Conservation (phyloP, 1,284 basidiomycete species). For the Apiotrichum gracile region DNA sequence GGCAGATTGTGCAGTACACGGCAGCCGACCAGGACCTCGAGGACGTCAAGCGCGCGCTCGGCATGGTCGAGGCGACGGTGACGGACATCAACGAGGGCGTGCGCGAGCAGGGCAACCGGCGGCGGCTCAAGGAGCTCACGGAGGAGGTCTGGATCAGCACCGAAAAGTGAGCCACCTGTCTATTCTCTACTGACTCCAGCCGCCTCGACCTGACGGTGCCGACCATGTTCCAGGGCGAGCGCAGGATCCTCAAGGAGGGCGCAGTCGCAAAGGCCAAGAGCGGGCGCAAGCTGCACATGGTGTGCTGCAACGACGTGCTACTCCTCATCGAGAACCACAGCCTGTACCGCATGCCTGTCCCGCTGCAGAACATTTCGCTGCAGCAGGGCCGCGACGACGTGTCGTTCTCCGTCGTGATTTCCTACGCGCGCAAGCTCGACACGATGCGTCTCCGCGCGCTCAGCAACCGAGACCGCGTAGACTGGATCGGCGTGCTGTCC, state of each 20-base stretch:
- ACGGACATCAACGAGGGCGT: slow-evolving; percentile 83
- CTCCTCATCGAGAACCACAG: slow-evolving; percentile 68
- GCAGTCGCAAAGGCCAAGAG: slow-evolving; percentile 73
- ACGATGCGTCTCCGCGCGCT: slow-evolving; percentile 12
- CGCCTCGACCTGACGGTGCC: slow-evolving; percentile 84
- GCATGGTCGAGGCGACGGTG: slow-evolving; percentile 66
- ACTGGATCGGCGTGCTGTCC: slow-evolving; percentile 25
- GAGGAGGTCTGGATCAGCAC: slow-evolving; percentile 74
- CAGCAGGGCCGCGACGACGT: slow-evolving; percentile 54
- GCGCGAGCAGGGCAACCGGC: slow-evolving; percentile 70
- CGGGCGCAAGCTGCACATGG: slow-evolving; percentile 67
- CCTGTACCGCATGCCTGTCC: slow-evolving; percentile 63
- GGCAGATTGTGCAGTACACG: slow-evolving; percentile 75
- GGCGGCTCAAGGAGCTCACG: slow-evolving; percentile 65
- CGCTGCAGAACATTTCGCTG: slow-evolving; percentile 41
- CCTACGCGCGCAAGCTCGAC: not conserved
- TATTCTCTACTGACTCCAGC: slow-evolving; percentile 43
- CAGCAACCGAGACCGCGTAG: slow-evolving; percentile 8
- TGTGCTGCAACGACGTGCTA: slow-evolving; percentile 73
- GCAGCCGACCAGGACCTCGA: slow-evolving; percentile 55
- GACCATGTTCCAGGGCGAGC: slow-evolving; percentile 68
- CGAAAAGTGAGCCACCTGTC: slow-evolving; percentile 58
- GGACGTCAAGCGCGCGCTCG: slow-evolving; percentile 56
- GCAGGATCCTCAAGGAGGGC: slow-evolving; percentile 75
- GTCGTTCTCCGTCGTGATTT: slow-evolving; percentile 54